phyloP scores from a whole-genome alignment of 768 basidiomycete species.

The Tricholoma furcatifolium region DNA sequence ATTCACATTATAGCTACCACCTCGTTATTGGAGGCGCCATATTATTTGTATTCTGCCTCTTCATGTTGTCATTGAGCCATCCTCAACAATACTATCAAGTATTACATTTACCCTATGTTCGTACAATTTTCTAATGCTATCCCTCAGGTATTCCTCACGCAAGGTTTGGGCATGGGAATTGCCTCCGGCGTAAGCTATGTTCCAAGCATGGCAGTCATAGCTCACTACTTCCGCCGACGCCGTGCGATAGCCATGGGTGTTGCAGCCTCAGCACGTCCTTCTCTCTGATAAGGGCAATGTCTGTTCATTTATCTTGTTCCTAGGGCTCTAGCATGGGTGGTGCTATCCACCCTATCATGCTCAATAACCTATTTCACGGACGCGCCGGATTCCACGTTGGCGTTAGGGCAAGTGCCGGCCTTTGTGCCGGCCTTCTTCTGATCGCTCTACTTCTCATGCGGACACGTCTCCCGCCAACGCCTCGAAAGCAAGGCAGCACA shows the following conservation, averaged over 20 bases:
- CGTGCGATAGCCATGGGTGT: conserved; percentile 51
- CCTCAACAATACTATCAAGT: conserved; percentile 30
- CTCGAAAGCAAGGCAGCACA: conserved; percentile 27
- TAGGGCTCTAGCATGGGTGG: conserved; percentile 57
- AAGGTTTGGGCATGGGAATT: conserved; percentile 48
- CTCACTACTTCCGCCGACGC: conserved; percentile 47
- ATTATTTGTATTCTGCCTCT: conserved; percentile 27
- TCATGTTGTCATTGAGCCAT: conserved; percentile 30
- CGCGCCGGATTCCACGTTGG: conserved; percentile 51
- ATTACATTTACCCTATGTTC: neutral
- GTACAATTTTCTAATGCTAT: neutral
- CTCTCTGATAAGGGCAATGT: no score
- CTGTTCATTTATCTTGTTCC: neutral
- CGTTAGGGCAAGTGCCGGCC: conserved; percentile 31
- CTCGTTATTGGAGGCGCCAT: conserved; percentile 28
- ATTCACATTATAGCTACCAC: conserved; percentile 18
- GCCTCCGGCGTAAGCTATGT: conserved; percentile 46
- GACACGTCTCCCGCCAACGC: conserved; percentile 39
- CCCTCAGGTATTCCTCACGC: conserved; percentile 42
- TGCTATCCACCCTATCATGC: conserved; percentile 61
- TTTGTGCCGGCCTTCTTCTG: conserved; percentile 8
- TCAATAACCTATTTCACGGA: conserved; percentile 55
- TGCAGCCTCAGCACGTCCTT: conserved; percentile 34
- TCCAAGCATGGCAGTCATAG: conserved; percentile 43
- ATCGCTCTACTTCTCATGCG: conserved; percentile 27